Base-by-base conservation (phyloP, 2,329 filamentous ascomycete species). In the Alternaria conjuncta region DNA sequence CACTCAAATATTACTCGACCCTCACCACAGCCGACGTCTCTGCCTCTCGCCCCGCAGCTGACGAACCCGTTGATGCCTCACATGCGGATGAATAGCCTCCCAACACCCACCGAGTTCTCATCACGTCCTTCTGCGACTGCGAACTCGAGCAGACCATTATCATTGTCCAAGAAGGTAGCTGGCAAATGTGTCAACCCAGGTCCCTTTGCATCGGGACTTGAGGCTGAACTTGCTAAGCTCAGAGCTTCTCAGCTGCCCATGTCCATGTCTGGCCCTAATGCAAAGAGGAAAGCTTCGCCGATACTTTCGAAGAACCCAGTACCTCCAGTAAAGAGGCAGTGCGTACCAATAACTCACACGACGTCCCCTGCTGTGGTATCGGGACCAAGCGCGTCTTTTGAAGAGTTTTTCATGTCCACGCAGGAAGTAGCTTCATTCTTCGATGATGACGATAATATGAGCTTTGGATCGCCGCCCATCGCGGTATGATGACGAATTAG, bases 381-480 rank as follows among this genome's bases (percentile, higher is more conserved):
- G 23, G 41, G 20, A 7, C 15, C 32, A 12, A 30, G 28, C 4
- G 15, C 13, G 15, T 44, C 53, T 5, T 67, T 70, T 23, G 63
- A 60, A 28, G 68, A 75, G 4, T 74, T 73, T 49, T 49, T 66
- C 5, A 58, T 76, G 26, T 75, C 75, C 21, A 75, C 72, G 10
- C 74, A 77, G 51, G 73, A 77, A 9, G 70, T 55, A 11, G 66
- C 64, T 25, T 70, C 62, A 8, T 73, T 76, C 46, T 75, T 77
- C 50, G 71, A 73, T 12, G 74, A 77, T 25, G 71, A 73, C 18
- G 66, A 68, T 23, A 65, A 64, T 0, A 25, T 70, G 30, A 57
- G 43, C 9, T 71, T 73, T 65, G 69, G 71, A 9, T 72, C 72
- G n/a, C 66, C 71, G 1, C 68, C 72, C 2, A 67, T 71, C 15